Evolutionary conservation across 2,329 filamentous ascomycete species (phyloP).

Genomic region (Ophidiomyces ophidiicola): DNA sequence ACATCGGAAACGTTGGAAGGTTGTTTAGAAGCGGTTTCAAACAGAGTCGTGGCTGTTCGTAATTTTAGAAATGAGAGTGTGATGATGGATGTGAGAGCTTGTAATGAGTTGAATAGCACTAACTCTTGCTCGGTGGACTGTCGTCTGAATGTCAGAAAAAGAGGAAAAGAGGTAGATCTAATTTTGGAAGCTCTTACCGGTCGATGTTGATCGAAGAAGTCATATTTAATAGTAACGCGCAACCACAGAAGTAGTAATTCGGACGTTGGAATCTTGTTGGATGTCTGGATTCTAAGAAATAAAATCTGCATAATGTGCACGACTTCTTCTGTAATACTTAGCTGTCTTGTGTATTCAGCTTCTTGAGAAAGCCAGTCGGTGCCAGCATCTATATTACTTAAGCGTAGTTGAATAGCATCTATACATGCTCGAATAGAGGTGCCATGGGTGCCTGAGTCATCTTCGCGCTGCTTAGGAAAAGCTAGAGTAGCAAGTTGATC

Average conservation of each 20-base stretch:
- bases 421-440: slow-evolving; percentile 26
- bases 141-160: slow-evolving; percentile 15
- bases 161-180: slow-evolving; percentile 5
- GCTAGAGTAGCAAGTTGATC: slow-evolving; percentile 22
- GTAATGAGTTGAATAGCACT: slow-evolving; percentile 44
- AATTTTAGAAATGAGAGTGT: slow-evolving; percentile 63
- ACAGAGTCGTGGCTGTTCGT: slow-evolving; percentile 46
- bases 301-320: slow-evolving; percentile 61
- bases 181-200: slow-evolving; percentile 34
- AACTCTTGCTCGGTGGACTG: slow-evolving; percentile 32
- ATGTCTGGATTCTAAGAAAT: slow-evolving; percentile 55
- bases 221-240: slow-evolving; percentile 52
- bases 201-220: slow-evolving; percentile 56
- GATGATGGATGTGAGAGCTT: slow-evolving; percentile 56
- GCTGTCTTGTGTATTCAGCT: slow-evolving; percentile 50
- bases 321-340: slow-evolving; percentile 55
- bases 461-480: slow-evolving; percentile 22
- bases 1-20: slow-evolving; percentile 18
- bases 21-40: slow-evolving; percentile 20
- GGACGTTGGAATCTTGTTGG: slow-evolving; percentile 45
- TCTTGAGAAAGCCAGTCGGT: slow-evolving; percentile 41
- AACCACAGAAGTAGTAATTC: slow-evolving; percentile 60
- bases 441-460: slow-evolving; percentile 16
- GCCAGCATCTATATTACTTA: slow-evolving; percentile 24
- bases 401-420: slow-evolving; percentile 24